Evolutionary conservation across 2,329 filamentous ascomycete species (phyloP).

Genomic region (Exophiala oligosperma): DNA sequence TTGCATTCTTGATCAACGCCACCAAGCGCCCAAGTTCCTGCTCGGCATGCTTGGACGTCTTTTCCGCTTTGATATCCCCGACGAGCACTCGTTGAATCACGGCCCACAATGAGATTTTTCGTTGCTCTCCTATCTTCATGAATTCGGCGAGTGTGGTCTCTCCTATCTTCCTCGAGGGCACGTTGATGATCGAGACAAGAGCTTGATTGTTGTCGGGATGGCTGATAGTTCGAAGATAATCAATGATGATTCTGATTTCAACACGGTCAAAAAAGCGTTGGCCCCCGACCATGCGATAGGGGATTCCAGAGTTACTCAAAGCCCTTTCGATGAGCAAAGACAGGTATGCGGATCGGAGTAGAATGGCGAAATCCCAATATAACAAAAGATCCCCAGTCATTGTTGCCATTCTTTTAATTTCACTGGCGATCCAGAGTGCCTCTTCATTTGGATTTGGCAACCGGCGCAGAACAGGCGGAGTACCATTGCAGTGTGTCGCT

Average conservation of each 20-base stretch:
- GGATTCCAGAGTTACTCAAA: constrained; percentile 75
- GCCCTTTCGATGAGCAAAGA: constrained; percentile 84
- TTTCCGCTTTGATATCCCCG: constrained; percentile 51
- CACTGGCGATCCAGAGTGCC: constrained; percentile 83
- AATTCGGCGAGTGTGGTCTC: constrained; percentile 73
- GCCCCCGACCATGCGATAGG: constrained; percentile 91
- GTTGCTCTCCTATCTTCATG: constrained; percentile 72
- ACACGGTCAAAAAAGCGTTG: constrained; percentile 87
- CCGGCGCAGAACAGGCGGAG: constrained; percentile 75
- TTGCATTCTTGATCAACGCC: constrained; percentile 58
- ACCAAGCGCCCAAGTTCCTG: constrained; percentile 61
- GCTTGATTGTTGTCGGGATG: constrained; percentile 87
- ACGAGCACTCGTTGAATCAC: constrained; percentile 63
- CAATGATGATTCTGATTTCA: constrained; percentile 82
- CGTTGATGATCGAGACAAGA: constrained; percentile 78
- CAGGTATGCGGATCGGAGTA: constrained; percentile 80
- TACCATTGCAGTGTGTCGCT: constrained; percentile 77
- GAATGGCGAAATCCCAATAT: constrained; percentile 77
- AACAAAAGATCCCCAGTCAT: constrained; percentile 73
- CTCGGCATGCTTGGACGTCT: constrained; percentile 55
- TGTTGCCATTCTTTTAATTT: constrained; percentile 69
- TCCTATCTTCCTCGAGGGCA: constrained; percentile 77
- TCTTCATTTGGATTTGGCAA: constrained; percentile 70
- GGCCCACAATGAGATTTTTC: constrained; percentile 71
- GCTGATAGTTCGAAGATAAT: constrained; percentile 83